A percentile compares a stretch with the other conserved stretches of the same genome.
Conservation (phyloP, 192 early-diverging fungal species). For the Gamsiella multidivaricata region DNA sequence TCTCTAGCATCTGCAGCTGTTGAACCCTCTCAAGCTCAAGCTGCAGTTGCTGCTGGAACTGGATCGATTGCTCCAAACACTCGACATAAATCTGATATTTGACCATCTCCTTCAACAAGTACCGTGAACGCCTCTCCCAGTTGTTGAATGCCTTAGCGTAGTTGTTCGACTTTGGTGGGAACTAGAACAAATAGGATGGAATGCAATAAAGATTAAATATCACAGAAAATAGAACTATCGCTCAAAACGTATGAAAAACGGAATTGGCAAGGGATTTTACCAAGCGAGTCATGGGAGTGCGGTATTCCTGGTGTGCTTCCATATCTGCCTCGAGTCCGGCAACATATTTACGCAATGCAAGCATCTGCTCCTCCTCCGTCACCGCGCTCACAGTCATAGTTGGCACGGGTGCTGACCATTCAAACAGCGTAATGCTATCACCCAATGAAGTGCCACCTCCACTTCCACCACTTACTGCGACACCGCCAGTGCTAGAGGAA, state of each 20-base stretch:
- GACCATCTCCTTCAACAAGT: conserved; percentile 84
- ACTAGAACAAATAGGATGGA: conserved; percentile 51
- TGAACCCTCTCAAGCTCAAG: neutral
- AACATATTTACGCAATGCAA: conserved; percentile 71
- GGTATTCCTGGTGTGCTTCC: conserved; percentile 75
- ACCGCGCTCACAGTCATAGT: conserved; percentile 33
- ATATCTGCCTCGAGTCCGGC: conserved; percentile 74
- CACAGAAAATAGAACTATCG: neutral
- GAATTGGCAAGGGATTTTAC: conserved; percentile 31
- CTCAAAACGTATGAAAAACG: neutral
- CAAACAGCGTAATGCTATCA: conserved; percentile 55
- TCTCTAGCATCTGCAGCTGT: neutral
- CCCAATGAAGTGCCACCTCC: conserved; percentile 7
- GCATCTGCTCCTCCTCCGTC: conserved; percentile 62
- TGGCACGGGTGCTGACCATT: conserved; percentile 65
- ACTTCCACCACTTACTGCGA: neutral
- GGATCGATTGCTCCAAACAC: conserved; percentile 69
- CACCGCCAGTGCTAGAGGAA: conserved; percentile 11
- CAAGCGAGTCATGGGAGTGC: conserved; percentile 60
- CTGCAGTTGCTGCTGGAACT: conserved; percentile 11
- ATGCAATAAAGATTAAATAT: neutral
- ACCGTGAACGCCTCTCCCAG: conserved; percentile 84
- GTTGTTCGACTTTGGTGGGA: conserved; percentile 67
- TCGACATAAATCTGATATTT: conserved; percentile 86
- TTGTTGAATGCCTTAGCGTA: conserved; percentile 76